Evolutionary conservation across 768 basidiomycete genomes (phyloP).

Genomic region (Kwoniella botswanensis): DNA sequence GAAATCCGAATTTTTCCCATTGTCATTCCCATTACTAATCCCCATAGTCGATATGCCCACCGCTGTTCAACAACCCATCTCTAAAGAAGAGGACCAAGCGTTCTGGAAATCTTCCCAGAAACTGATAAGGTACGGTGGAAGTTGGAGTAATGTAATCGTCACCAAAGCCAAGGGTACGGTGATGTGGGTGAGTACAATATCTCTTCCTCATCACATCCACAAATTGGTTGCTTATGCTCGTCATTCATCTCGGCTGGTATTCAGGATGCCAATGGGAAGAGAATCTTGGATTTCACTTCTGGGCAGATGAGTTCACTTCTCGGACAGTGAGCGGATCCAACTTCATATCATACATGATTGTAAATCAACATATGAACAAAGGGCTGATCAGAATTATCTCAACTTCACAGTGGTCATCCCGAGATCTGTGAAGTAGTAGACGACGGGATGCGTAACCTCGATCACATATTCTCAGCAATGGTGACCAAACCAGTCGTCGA

Average conservation of each 20-base stretch:
- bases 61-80: constrained; percentile 3
- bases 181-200: constrained; percentile 23
- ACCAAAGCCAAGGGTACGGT: constrained; percentile 25
- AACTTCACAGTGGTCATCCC: constrained; percentile 31
- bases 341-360: no score
- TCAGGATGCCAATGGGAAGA: constrained; percentile 34
- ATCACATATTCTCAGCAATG: constrained; percentile 47
- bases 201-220: neutral
- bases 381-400: neutral
- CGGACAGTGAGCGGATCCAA: constrained; percentile 30
- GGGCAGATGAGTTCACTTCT: constrained; percentile 50
- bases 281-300: constrained; percentile 48
- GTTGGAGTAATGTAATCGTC: constrained; percentile 17
- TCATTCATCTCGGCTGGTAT: neutral
- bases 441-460: constrained; percentile 28
- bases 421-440: constrained; percentile 34
- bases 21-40: neutral
- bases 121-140: constrained; percentile 25
- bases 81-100: constrained; percentile 4
- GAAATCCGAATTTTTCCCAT: neutral
- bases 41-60: neutral
- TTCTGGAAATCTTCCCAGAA: constrained; percentile 13
- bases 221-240: neutral
- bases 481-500: constrained; percentile 39
- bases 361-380: no score